These are phyloP conservation scores for Rhynchosporium graminicola DNA, from an alignment of 2,329 filamentous ascomycete genomes.

Conservation along the genomic window DNA sequence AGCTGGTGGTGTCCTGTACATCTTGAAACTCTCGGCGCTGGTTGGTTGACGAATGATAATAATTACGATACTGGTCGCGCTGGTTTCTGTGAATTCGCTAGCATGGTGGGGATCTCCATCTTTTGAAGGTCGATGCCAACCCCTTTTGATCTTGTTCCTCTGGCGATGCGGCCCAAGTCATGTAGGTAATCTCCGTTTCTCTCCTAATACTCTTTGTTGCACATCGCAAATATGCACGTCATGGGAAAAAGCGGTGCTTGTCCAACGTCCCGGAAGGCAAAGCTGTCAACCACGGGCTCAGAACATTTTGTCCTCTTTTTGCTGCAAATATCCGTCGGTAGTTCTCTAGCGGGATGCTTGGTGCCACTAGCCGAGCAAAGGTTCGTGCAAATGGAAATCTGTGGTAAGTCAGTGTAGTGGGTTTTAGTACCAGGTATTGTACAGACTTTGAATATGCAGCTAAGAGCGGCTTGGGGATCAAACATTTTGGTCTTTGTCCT, in stretches of 20 bases:
- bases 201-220: not conserved
- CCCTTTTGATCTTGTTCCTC: not conserved
- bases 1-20: conserved; percentile 38
- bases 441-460: not conserved
- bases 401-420: too few relatives aligned
- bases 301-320: not conserved
- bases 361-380: not conserved
- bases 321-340: not conserved
- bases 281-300: not conserved
- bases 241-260: not conserved
- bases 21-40: conserved; percentile 30
- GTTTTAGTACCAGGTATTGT: too few relatives aligned
- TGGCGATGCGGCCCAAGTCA: not conserved
- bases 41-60: conserved; percentile 28
- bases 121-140: not conserved
- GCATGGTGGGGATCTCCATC: too few relatives aligned
- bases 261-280: not conserved
- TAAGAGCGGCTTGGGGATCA: not conserved
- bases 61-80: conserved; percentile 21
- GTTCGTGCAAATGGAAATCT: not conserved
- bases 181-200: not conserved
- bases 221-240: conserved; percentile 13
- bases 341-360: not conserved
- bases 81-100: conserved; percentile 9
- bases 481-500: not conserved